Base-by-base conservation (phyloP, 208 protist genomes). In the Trypanosoma lewisi region DNA sequence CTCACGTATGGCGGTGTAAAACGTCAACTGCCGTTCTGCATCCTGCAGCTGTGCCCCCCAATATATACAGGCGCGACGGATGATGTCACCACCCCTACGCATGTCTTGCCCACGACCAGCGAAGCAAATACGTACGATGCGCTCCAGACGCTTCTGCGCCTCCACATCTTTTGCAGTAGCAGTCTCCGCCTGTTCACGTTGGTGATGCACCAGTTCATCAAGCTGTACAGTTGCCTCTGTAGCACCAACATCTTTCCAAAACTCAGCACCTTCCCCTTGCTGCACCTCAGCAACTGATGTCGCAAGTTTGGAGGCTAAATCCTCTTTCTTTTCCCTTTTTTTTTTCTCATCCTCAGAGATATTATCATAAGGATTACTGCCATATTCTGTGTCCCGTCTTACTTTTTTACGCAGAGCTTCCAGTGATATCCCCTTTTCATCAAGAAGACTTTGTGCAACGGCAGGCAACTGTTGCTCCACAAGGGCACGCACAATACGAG, bases 91-190 rank as follows among this genome's bases (percentile, higher is more conserved):
- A 17, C 30, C 68, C 21, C 57, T 25, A 36, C 49, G 16, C 56
- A 61, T 0, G 7, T 54, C 1, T 30, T 16, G 11, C 2, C 45
- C 8, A 14, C 23, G 17, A n/a, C 50, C 49, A 4, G 41, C 31
- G 39, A 75, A 68, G 33, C 61, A 70, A 48, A 68, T 36, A 19
- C 47, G 17, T 9, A 70, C 54, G 14, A 68, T 64, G n/a, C 62
- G 63, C 16, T 52, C 49, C 9, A 42, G 7, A 8, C 42, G 39
- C 41, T 53, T 30, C 45, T 39, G 16, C 21, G 28, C 55, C 16
- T 41, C 56, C 9, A 7, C 14, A 34, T 30, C 47, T 17, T 33
- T 41, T 16, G 23, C 33, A 5, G 42, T 51, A 27, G 53, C 44
- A 9, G 52, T 17, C 14, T 16, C 37, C 12, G 64, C 23, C 11